These are phyloP conservation scores for Pythium scleroteichum DNA, from an alignment of 352 stramenopile genomes.

Conservation along the genomic window DNA sequence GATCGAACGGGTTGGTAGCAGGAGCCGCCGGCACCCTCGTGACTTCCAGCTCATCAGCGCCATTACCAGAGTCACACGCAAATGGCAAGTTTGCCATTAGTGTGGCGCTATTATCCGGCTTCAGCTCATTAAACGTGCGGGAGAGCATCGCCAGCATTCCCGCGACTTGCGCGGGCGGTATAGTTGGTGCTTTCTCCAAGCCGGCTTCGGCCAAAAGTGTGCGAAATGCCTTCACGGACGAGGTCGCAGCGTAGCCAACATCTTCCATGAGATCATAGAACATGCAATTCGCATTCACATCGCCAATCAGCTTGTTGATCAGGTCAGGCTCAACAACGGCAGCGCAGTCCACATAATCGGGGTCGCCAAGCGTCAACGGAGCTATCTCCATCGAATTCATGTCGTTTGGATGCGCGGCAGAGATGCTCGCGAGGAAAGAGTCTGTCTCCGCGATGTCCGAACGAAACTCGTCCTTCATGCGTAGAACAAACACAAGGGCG, in stretches of 20 bases:
- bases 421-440: constrained; percentile 85
- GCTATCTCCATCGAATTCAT: constrained; percentile 86
- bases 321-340: constrained; percentile 56
- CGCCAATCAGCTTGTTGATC: constrained; percentile 75
- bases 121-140: constrained; percentile 71
- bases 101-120: constrained; percentile 67
- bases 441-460: constrained; percentile 76
- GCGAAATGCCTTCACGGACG: constrained; percentile 75
- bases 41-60: constrained; percentile 25
- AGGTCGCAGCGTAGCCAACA: constrained; percentile 85
- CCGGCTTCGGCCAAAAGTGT: constrained; percentile 83
- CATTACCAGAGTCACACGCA: constrained; percentile 53
- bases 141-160: constrained; percentile 89
- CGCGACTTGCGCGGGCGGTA: constrained; percentile 84
- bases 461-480: constrained; percentile 79
- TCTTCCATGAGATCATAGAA: constrained; percentile 93
- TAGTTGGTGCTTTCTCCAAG: constrained; percentile 74
- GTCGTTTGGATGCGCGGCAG: constrained; percentile 80
- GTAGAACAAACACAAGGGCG: constrained; percentile 79
- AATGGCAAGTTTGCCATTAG: constrained; percentile 82
- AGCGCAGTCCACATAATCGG: constrained; percentile 83
- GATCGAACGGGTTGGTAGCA: constrained; percentile 31
- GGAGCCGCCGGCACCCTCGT: constrained; percentile 32
- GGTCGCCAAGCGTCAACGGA: constrained; percentile 84
- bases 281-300: constrained; percentile 76